A percentile compares a stretch with the other conserved stretches of the same genome.
phyloP scores from a whole-genome alignment of 1,139 yeast genomes.

The Pichia sp. region DNA sequence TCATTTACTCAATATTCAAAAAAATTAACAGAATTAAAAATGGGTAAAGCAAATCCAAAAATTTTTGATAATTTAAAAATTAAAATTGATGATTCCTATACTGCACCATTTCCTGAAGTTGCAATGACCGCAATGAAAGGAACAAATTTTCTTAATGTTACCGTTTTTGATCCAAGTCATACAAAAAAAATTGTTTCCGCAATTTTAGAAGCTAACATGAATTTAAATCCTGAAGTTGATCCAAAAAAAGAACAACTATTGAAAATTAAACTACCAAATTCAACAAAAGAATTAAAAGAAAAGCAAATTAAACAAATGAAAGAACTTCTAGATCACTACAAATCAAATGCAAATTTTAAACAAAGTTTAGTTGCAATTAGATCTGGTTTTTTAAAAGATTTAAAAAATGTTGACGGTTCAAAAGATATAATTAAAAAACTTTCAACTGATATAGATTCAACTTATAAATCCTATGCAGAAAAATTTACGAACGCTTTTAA shows the following conservation, averaged over 20 bases:
- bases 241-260: constrained; percentile 66
- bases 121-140: constrained; percentile 79
- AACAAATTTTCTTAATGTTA: constrained; percentile 47
- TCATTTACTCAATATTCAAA: constrained; percentile 50
- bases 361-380: constrained; percentile 59
- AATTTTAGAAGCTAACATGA: constrained; percentile 60
- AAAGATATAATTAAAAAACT: constrained; percentile 50
- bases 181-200: constrained; percentile 64
- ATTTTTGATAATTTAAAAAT: constrained; percentile 59
- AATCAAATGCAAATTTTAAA: constrained; percentile 44
- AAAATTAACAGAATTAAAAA: constrained; percentile 52
- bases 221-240: constrained; percentile 74
- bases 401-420: constrained; percentile 50
- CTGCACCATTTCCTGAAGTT: constrained; percentile 48
- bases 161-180: constrained; percentile 77
- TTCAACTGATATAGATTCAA: constrained; percentile 54
- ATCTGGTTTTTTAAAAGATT: constrained; percentile 50
- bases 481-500: constrained; percentile 55
- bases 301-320: constrained; percentile 59
- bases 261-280: constrained; percentile 69
- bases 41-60: constrained; percentile 62
- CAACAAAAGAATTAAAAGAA: constrained; percentile 52
- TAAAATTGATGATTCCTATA: constrained; percentile 39
- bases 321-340: constrained; percentile 56
- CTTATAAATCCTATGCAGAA: constrained; percentile 57